Evolutionary conservation across 1,284 basidiomycete genomes (phyloP).

Genomic region (Microbotryum lychnidis-dioicae): DNA sequence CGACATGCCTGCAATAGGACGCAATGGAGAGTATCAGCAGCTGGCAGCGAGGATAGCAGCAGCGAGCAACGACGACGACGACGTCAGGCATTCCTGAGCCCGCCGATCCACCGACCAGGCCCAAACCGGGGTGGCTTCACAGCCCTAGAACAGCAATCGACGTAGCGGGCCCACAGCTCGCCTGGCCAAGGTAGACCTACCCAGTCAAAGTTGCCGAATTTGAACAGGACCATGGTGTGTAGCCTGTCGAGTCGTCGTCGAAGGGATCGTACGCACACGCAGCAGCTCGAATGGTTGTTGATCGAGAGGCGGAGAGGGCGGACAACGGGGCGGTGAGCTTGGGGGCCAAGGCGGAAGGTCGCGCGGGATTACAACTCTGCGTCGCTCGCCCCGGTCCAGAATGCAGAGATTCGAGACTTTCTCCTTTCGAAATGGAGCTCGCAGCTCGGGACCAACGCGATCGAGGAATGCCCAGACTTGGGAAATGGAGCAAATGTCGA

Average conservation of each 20-base stretch:
- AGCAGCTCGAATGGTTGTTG: no score
- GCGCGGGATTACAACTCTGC: no score
- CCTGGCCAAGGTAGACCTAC: background rate
- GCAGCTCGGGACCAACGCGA: no score
- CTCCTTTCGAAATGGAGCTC: no score
- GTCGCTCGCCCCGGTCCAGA: no score
- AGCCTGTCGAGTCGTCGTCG: background rate
- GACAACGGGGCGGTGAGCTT: no score
- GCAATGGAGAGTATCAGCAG: background rate
- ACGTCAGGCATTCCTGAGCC: background rate
- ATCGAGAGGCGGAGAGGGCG: no score
- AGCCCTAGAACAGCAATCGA: background rate
- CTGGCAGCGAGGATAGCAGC: background rate
- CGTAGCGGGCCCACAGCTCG: background rate
- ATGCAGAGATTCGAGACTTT: no score
- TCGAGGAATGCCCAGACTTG: no score
- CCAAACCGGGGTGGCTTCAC: background rate
- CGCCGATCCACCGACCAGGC: background rate
- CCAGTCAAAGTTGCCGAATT: conserved; percentile 26
- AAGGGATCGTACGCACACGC: no score
- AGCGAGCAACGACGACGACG: background rate
- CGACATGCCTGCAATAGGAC: conserved; percentile 15
- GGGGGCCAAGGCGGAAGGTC: no score
- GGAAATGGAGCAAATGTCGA: no score
- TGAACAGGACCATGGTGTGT: conserved; percentile 20